Evolutionary conservation across 176 grass and related monocot genomes (phyloP), one percentile per base, ranked within the genome.

Genomic region (Triticum aestivum): DNA sequence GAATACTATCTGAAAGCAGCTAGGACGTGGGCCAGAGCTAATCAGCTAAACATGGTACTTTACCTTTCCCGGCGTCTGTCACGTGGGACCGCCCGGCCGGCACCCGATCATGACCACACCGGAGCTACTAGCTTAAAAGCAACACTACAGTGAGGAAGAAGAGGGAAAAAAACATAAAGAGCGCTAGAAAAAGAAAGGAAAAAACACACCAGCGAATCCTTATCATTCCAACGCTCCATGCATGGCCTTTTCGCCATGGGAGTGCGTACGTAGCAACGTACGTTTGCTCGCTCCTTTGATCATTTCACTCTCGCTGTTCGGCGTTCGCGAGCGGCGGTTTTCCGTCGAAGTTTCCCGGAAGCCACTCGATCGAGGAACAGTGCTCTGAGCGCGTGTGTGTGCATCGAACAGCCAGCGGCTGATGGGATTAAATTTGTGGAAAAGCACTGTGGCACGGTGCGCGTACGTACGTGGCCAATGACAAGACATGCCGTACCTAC

Each of bases 161-260:
- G 8, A 18, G 18, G 27, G 26, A 64, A 14, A 54, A 24, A 33
- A 56, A 13, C 21, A 24, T 23, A 58, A 58, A 58, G 17, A 58
- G 8, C 27, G 14, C 67, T 5, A 32, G 5, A 79, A 66, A 62
- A 35, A 27, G 3, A 64, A 30, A 27, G 37, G 13, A 0, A 51
- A 45, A 77, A 24, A 54, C 14, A 14, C 42, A 59, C 0, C 56
- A 1, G 6, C 8, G 21, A n/a, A 18, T 58, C 54, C 81, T 18
- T 24, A 80, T 89, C 76, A 84, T 80, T 74, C 67, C 69, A 24
- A 42, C 8, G 69, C 10, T 41, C 69, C 75, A 54, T 80, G 87
- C 87, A 51, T 29, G 51, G 13, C 35, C 51, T 62, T 77, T 74
- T 1, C 4, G 7, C 21, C 33, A 59, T 82, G 35, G 44, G 29